Conservation (phyloP, 106 monocot species). For the Iris macrosiphon region DNA sequence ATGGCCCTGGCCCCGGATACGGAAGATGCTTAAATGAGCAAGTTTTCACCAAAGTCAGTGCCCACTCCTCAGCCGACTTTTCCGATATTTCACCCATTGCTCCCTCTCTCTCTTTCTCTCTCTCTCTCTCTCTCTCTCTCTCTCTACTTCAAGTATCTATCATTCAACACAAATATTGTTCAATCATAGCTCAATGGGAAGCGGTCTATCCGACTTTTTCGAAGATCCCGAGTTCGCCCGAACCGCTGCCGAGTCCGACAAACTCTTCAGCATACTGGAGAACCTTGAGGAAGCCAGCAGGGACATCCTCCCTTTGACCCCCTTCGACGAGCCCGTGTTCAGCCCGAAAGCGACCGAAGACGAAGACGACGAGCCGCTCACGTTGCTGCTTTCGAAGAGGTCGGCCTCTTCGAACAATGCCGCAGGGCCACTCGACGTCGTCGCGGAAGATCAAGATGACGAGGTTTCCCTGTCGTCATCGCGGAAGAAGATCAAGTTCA, state of each 20-base stretch:
- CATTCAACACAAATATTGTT: too few species aligned
- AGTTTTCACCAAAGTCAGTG: not conserved
- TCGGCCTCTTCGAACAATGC: not conserved
- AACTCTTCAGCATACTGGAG: conserved; percentile 55
- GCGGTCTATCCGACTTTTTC: conserved; percentile 31
- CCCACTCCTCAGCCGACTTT: conserved; percentile 8
- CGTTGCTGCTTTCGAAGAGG: not conserved
- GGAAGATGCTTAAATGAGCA: too few species aligned
- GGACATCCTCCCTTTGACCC: conserved; percentile 2
- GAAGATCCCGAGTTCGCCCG: conserved; percentile 20
- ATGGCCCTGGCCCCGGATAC: too few species aligned
- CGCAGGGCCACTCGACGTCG: too few species aligned
- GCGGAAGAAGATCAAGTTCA: conserved; percentile 39
- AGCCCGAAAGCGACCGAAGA: not conserved
- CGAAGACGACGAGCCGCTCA: not conserved
- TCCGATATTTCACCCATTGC: conserved; percentile 6
- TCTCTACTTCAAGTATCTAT: not conserved
- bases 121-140: too few species aligned
- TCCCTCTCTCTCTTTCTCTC: not conserved
- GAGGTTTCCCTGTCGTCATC: not conserved
- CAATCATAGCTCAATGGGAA: conserved; percentile 20
- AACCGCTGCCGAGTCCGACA: conserved; percentile 28
- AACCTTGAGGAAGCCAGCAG: conserved; percentile 22
- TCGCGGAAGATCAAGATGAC: conserved; percentile 11
- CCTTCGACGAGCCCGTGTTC: conserved; percentile 8